Base-by-base conservation (phyloP, 805 yeast species). In the Saitoella complicata region DNA sequence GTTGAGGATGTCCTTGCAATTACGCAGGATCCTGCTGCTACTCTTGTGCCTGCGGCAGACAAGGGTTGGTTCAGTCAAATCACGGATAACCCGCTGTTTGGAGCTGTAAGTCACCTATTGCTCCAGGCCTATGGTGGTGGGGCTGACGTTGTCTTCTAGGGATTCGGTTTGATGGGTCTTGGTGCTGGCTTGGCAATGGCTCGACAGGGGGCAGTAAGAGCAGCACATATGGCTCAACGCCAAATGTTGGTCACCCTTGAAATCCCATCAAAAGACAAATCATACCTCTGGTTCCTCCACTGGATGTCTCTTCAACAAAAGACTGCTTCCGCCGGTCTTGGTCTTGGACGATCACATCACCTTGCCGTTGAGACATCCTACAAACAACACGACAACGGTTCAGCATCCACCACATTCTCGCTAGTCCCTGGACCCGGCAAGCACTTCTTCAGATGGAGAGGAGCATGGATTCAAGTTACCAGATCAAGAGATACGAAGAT, bases 361-460 rank as follows among this genome's bases (percentile, higher is more conserved):
- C 63, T 91, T 45, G 77, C 93, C 45, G 97, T 91, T 10, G 94
- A 85, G 54, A 91, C 98, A 4, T 75, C 72, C 51, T 86, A 70
- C 61, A 66, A 76, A 9, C 94, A 86, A 59, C 96, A 87, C 62
- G 93, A 85, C 53, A 88, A 88, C 57, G 97, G 97, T 0, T 75
- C 94, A 1, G 83, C 86, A 1, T 70, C 80, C 7, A 85, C 98
- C 2, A 81, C 77, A 47, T 87, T 91, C 59, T 76, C 85, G 40
- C 72, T 91, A 45, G 96, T 91, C 10, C 98, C 98, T 0, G 98
- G 98, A 21, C 96, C 96, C 0, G 98, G 98, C 3, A 82, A 80
- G 53, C 98, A 91, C 60, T 69, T 88, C 64, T 75, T 91, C 47
- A 68, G 73, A 50, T 91, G 88, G 62, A 72, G 78, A 52, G 88